Evolutionary conservation across 331 rosid genomes (phyloP), one percentile per base, ranked within the genome.

Genomic region (Acacia pycnantha): DNA sequence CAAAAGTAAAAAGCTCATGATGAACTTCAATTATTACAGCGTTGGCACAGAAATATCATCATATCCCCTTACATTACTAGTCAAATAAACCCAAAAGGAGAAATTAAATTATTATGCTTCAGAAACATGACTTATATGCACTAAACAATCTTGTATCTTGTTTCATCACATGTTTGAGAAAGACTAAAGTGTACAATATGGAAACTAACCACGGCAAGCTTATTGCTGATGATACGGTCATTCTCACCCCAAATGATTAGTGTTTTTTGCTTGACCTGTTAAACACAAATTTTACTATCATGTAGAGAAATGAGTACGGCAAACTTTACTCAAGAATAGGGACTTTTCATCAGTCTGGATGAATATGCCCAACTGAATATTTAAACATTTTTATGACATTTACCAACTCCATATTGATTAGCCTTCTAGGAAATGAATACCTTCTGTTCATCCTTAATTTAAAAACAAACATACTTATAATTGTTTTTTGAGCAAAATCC

Each of bases 241-340:
- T 93, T 90, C 93, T 90, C 99, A 12, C 98, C 99, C 98, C 99
- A 95, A 74, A 95, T 90, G 87, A 95, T 89, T 31, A 95, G 93
- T 35, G 98, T 89, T 87, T 88, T 90, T 90, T 95, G 97, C 84
- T 90, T 92, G 70, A 92, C 97, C 99, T 92, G 89, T 65, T 22
- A 41, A 74, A 62, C 76, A 82, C 10, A 77, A 77, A 15, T 31
- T 68, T 40, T 35, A 82, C 62, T 53, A 76, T 40, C 78, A 21
- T 46, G 29, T 40, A 48, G 62, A 68, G 33, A 74, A 69, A 35
- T 47, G n/a, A 62, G 44, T 41, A 61, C 50, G 56, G 16, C 53
- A 62, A 82, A 31, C 70, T 43, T 56, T 12, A 35, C 44, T 74
- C 43, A 69, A 68, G 22, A 27, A 12, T 0, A 76, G 51, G 40